Evolutionary conservation across 768 basidiomycete genomes (phyloP).

Genomic region (Phanerochaete carnosa): DNA sequence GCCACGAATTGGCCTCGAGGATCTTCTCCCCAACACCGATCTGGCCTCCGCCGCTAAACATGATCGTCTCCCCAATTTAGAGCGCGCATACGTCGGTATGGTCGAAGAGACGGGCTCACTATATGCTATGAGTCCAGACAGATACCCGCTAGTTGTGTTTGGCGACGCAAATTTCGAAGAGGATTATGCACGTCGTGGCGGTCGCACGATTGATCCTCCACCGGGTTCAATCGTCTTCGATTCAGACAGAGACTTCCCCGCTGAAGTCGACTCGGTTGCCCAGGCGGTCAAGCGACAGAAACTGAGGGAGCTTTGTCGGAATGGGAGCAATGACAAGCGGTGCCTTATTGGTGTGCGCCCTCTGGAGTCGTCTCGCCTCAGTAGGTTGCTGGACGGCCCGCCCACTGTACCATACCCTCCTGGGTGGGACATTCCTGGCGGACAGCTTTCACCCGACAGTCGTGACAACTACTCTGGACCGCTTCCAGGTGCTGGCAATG

Average conservation of each 20-base stretch:
- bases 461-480: slow-evolving; percentile 6
- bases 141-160: slow-evolving; percentile 81
- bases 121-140: slow-evolving; percentile 80
- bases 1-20: slow-evolving; percentile 72
- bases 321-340: slow-evolving; percentile 40
- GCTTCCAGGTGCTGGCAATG: slow-evolving; percentile 5
- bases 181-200: slow-evolving; percentile 1
- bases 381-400: slow-evolving; percentile 59
- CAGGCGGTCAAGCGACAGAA: slow-evolving; percentile 34
- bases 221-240: slow-evolving; percentile 25
- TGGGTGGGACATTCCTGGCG: not conserved
- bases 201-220: slow-evolving; percentile 31
- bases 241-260: slow-evolving; percentile 30
- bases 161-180: slow-evolving; percentile 37
- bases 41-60: slow-evolving; percentile 25
- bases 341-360: slow-evolving; percentile 63
- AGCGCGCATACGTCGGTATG: slow-evolving; percentile 79
- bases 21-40: slow-evolving; percentile 57
- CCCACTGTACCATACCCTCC: slow-evolving; percentile 33
- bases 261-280: slow-evolving; percentile 44
- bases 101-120: slow-evolving; percentile 70
- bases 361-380: slow-evolving; percentile 45
- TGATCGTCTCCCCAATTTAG: slow-evolving; percentile 47
- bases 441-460: not conserved
- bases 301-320: slow-evolving; percentile 36